Evolutionary conservation across 768 basidiomycete species (phyloP), one percentile per base, ranked within the genome.

Genomic region (Tulasnella sp.): DNA sequence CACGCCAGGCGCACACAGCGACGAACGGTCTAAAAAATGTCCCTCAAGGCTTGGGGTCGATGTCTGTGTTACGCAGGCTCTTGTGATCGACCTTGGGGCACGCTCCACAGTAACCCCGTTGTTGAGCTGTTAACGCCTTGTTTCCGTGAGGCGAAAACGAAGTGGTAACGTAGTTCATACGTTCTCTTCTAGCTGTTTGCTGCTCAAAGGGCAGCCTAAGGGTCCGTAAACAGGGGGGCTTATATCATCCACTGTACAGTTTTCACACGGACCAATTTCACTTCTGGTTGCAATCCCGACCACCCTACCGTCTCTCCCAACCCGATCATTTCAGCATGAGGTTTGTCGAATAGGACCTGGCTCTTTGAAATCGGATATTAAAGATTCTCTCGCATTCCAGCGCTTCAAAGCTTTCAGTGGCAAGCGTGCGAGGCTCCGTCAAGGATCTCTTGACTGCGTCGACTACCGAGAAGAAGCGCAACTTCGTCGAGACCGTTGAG

Each of bases 371-470:
- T 27, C 6, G 44, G 44, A 3, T 16, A 16, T 3, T 44, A 44
- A 44, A 18, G 16, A 12, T 68, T 9, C 21, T 31, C 27, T 36
- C 44, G 44, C 44, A 19, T 16, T 31, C 62, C 38, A 74, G 73
- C 73, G 12, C 39, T 21, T 77, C 76, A n/a, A 98, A 97, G 89
- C 93, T 98, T 87, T 95, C 94, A 93, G 97, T 97, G 91, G 91
- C 96, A 93, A 97, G 96, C 92, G 97, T 99, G 95, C 97, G 98
- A 92, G 92, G 92, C 88, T 95, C 94, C 85, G 91, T 98, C 87
- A 94, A 94, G 87, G 94, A 95, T 82, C 91, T 99, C 82, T 90
- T 97, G 81, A 91, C 89, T 79, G 91, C 92, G 24, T 91, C 95
- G 84, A 93, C 87, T 82, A 92, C 92, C 87, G 95, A 96, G 86